Evolutionary conservation across 2,329 filamentous ascomycete species (phyloP), one percentile per base, ranked within the genome.

Genomic region (Pezicula carpinea): DNA sequence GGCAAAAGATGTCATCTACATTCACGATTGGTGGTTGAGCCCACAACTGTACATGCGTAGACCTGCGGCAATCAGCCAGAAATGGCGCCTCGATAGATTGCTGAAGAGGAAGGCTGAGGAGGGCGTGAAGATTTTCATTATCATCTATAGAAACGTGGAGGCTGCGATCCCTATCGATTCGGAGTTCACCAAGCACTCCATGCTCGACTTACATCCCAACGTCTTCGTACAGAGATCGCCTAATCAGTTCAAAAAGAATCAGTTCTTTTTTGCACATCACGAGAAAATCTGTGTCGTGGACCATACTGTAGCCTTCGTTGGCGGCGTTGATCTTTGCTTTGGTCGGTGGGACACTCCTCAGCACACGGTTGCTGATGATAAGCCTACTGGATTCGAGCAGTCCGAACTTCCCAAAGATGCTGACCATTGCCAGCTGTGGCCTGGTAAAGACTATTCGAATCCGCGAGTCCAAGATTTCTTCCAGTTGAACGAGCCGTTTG

Each of bases 241-340:
- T 0, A 96, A 99, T 59, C 93, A 99, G 67, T 91, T 97, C 69
- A 88, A 95, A 62, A 95, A 99, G 69, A 97, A 97, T 60, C 95
- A 96, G 39, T 99, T 99, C 72, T 99, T 99, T 74, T 99, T 95
- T 76, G 93, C 93, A 1, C 93, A 99, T 64, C 93, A 99, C 68
- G 93, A 99, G 66, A 99, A 99, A 69, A 79, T 99, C n/a, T 92
- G 90, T 61, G 83, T 99, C 34, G 87, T 99, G 15, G 93, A 99
- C 64, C 93, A 97, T 62, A 93, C 92, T 45, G 83, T 97, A 42
- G 93, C 92, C 10, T 97, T 99, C 65, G 84, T 96, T 41, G 93
- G 93, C 50, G 93, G 93, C 31, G 89, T 99, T 52, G 93, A 99
- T 71, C 74, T 99, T 18, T 99, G 93, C 68, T 96, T 97, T 65